Base-by-base conservation (phyloP, 31 red algal genomes). In the Asparagopsis taxiformis region DNA sequence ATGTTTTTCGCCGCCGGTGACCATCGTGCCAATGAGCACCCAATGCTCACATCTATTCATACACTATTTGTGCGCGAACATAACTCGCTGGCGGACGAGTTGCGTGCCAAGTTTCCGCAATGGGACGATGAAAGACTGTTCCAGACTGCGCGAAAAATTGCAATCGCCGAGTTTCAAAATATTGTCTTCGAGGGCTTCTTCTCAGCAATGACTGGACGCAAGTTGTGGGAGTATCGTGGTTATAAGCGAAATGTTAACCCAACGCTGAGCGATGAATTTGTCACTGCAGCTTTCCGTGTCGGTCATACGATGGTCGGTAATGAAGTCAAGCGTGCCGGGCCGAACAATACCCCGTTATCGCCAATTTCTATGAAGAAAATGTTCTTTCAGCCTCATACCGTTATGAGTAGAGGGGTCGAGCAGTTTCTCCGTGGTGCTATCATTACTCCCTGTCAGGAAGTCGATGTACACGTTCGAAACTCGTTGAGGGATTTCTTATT, bases 21-120 rank as follows among this genome's bases (percentile, higher is more conserved):
- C 31, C 75, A 52, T 51, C 60, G 75, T 28, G 59, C 75, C 46
- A 79, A 79, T 36, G 75, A 79, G 49, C 59, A 65, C 25, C 59
- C 75, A 15, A 44, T 65, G n/a, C 43, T 79, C 7, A 64, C 75
- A 16, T 25, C 75, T 21, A 26, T 79, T 20, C 75, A 79, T 30
- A 79, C 75, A 35, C 19, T 65, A 16, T 79, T 65, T 26, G 19
- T 64, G 11, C 75, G 75, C 28, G 75, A 65, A 22, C 75, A 79
- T 52, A 79, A 79, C 62, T 22, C 19, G 15, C 11, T 79, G 16
- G 31, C 36, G 3, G 62, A 52, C 3, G 23, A 36, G 4, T 19
- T 79, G 15, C 23, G 50, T 9, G 62, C 23, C 10, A 10, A 13
- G 17, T 68, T 79, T 48, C 60, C 60, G 9, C n/a, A 33, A n/a